Conservation (phyloP, 1,284 basidiomycete species). For the Cutaneotrichosporon dermatis region DNA sequence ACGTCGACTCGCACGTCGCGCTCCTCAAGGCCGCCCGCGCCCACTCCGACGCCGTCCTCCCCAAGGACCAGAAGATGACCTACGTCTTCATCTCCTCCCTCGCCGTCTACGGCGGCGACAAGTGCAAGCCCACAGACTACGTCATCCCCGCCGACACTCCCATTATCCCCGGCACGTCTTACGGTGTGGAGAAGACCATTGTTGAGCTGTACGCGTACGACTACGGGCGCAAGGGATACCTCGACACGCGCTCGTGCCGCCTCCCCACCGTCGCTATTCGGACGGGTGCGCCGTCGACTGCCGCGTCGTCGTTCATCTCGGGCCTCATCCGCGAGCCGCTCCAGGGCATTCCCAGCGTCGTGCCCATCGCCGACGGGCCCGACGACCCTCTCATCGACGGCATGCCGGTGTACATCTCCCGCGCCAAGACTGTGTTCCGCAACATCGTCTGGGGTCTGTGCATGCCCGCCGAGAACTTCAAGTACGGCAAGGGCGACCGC, state of each 20-base stretch:
- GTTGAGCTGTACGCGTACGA: slow-evolving; percentile 63
- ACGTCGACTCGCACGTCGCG: slow-evolving; percentile 59
- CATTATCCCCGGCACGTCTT: slow-evolving; percentile 59
- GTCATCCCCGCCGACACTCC: slow-evolving; percentile 52
- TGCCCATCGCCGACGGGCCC: slow-evolving; percentile 52
- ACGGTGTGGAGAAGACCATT: slow-evolving; percentile 59
- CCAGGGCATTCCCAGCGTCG: slow-evolving; percentile 54
- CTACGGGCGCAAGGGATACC: slow-evolving; percentile 58
- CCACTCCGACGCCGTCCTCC: slow-evolving; percentile 37
- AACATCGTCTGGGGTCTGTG: slow-evolving; percentile 49
- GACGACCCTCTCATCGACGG: slow-evolving; percentile 47
- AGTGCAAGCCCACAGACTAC: slow-evolving; percentile 49
- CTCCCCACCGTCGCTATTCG: slow-evolving; percentile 62
- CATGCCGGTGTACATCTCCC: slow-evolving; percentile 56
- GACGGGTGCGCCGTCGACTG: slow-evolving; percentile 56
- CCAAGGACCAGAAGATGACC: slow-evolving; percentile 47
- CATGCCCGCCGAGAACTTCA: slow-evolving; percentile 41
- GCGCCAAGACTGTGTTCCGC: slow-evolving; percentile 52
- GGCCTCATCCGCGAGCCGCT: slow-evolving; percentile 64
- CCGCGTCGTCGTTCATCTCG: slow-evolving; percentile 61
- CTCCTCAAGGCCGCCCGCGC: slow-evolving; percentile 54
- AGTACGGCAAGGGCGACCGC: slow-evolving; percentile 29
- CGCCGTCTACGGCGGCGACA: slow-evolving; percentile 62
- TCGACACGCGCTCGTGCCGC: slow-evolving; percentile 61
- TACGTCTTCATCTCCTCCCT: slow-evolving; percentile 63